phyloP scores from a whole-genome alignment of 176 grass and related monocot genomes.

The Carex scoparia region DNA sequence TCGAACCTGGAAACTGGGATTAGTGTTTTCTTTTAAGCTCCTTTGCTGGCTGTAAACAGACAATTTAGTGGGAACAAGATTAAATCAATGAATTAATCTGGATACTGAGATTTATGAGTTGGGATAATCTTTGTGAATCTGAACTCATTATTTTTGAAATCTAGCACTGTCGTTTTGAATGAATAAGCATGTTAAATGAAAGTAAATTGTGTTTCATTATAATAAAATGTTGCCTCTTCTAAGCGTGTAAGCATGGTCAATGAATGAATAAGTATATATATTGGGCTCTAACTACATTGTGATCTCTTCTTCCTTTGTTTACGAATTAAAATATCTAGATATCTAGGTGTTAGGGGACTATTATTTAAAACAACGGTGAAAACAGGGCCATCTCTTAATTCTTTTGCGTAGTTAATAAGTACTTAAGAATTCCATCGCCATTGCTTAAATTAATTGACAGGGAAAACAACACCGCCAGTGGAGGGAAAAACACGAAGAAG shows the following conservation, averaged over 20 bases:
- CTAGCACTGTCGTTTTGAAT: background rate
- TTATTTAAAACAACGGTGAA: background rate
- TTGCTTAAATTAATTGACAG: background rate
- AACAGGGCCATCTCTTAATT: background rate
- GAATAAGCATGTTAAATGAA: no score
- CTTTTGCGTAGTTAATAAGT: background rate
- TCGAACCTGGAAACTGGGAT: background rate
- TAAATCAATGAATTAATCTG: background rate
- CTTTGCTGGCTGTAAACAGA: background rate
- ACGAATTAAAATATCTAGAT: background rate
- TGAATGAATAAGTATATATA: background rate
- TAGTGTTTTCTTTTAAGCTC: background rate
- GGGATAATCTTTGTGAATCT: background rate
- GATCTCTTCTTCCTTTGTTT: background rate
- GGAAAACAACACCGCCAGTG: background rate
- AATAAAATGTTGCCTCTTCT: background rate
- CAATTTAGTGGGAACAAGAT: background rate
- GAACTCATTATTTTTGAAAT: background rate
- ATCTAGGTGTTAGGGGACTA: background rate
- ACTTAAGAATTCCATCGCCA: background rate
- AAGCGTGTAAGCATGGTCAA: background rate
- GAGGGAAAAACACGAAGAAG: constrained; percentile 1
- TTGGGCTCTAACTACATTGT: background rate
- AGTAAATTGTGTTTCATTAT: background rate
- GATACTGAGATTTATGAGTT: background rate